Conservation (phyloP, 345 rosid genomes). For the Erodium maritimum region DNA sequence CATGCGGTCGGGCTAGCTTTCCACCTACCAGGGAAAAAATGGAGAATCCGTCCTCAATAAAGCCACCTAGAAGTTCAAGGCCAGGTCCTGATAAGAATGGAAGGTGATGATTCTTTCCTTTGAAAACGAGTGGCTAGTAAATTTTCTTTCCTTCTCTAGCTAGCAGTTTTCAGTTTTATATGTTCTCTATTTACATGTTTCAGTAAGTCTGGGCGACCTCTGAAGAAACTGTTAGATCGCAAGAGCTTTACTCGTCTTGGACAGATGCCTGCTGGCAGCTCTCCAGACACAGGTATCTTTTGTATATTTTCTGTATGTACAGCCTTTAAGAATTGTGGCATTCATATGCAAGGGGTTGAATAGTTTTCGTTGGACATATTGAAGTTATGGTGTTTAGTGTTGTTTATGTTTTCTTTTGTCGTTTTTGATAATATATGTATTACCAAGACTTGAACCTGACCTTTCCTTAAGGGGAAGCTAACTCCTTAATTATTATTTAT, state of each 20-base stretch:
- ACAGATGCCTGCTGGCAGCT: conserved; percentile 18
- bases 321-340: too few relatives aligned
- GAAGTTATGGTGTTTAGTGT: too few relatives aligned
- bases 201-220: conserved; percentile 50
- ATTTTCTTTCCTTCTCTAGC: not conserved
- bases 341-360: too few relatives aligned
- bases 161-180: not conserved
- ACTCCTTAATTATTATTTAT: too few relatives aligned
- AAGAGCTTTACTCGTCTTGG: conserved; percentile 28
- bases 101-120: conserved; percentile 24
- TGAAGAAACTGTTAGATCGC: conserved; percentile 41
- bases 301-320: too few relatives aligned
- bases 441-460: too few relatives aligned
- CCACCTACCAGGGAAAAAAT: conserved; percentile 32
- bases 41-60: conserved; percentile 26
- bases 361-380: too few relatives aligned
- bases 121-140: not conserved
- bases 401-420: too few relatives aligned
- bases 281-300: conserved; percentile 32
- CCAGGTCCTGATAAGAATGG: conserved; percentile 34
- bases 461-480: too few relatives aligned
- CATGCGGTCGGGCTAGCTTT: conserved; percentile 21
- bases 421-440: too few relatives aligned
- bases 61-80: conserved; percentile 32
- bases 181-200: conserved; percentile 12